Conservation (phyloP, 306 rosid genomes). For the Sechiopsis laciniata region DNA sequence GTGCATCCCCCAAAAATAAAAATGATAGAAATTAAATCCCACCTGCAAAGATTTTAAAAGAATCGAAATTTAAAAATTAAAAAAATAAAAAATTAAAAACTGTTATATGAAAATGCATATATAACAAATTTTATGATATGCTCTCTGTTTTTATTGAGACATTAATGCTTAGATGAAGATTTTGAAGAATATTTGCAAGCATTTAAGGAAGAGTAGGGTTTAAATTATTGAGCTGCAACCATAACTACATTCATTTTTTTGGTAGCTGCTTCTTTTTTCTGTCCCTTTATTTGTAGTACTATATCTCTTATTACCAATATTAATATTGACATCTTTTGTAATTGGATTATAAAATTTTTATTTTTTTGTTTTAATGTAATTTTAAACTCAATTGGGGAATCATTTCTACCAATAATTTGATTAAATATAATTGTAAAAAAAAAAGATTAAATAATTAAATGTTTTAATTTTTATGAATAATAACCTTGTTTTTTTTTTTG, state of each 20-base stretch:
- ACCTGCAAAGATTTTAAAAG: constrained; percentile 31
- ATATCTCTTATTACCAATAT: neutral
- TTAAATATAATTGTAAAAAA: neutral
- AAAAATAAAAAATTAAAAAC: too few species aligned
- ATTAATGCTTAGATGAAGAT: constrained; percentile 35
- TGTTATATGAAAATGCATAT: neutral
- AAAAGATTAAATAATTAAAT: too few species aligned
- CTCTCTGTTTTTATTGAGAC: constrained; percentile 33
- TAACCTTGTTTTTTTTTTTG: neutral
- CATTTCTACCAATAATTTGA: neutral
- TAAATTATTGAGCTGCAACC: neutral
- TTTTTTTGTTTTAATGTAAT: neutral
- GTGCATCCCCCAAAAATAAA: constrained; percentile 29
- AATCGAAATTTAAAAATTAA: neutral
- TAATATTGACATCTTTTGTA: neutral
- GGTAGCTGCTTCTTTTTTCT: neutral
- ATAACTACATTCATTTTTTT: constrained; percentile 5
- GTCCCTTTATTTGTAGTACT: neutral
- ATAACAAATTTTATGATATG: constrained; percentile 14
- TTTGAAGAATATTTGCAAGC: constrained; percentile 40
- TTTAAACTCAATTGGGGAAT: neutral
- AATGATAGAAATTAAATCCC: constrained; percentile 36
- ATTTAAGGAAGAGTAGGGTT: constrained; percentile 19
- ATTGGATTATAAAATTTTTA: neutral
- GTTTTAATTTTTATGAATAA: too few species aligned